phyloP scores from a whole-genome alignment of 805 yeast genomes.

The Saturnispora zaruensis region DNA sequence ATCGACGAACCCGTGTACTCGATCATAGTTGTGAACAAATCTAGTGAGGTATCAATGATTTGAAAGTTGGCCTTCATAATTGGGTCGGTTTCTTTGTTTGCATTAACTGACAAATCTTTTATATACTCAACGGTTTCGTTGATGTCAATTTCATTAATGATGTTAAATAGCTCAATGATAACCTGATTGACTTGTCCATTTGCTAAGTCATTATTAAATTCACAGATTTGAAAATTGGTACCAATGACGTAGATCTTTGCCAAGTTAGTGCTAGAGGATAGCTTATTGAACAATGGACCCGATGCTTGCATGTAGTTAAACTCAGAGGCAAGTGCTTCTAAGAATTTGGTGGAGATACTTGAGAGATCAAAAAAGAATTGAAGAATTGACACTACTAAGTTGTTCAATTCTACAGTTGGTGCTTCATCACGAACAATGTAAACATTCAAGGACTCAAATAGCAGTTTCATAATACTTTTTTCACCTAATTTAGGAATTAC shows the following conservation, averaged over 20 bases:
- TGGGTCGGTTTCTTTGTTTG: slow-evolving; percentile 16
- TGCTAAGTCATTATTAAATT: slow-evolving; percentile 20
- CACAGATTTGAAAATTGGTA: slow-evolving; percentile 25
- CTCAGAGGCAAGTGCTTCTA: slow-evolving; percentile 13
- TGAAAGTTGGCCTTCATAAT: slow-evolving; percentile 47
- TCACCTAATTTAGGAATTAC: slow-evolving; percentile 19
- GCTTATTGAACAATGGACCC: slow-evolving; percentile 6
- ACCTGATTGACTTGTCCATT: slow-evolving; percentile 9
- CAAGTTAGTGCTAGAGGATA: slow-evolving; percentile 5
- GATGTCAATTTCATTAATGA: slow-evolving; percentile 19
- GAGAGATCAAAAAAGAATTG: slow-evolving; percentile 27
- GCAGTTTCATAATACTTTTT: slow-evolving; percentile 24
- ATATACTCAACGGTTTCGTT: slow-evolving; percentile 11
- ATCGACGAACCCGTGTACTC: slow-evolving; percentile 37
- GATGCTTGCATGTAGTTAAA: slow-evolving; percentile 8
- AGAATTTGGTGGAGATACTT: slow-evolving; percentile 23
- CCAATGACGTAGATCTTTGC: slow-evolving; percentile 24
- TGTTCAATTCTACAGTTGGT: slow-evolving; percentile 25
- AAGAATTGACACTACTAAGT: slow-evolving; percentile 16
- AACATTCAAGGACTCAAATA: slow-evolving; percentile 7
- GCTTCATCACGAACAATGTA: slow-evolving; percentile 31
- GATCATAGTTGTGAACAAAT: slow-evolving; percentile 64
- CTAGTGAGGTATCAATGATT: slow-evolving; percentile 63
- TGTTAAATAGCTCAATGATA: slow-evolving; percentile 19
- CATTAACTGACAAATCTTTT: slow-evolving; percentile 10